Evolutionary conservation across 1,139 yeast species (phyloP), one percentile per base, ranked within the genome.

Genomic region (Pichia sp.): DNA sequence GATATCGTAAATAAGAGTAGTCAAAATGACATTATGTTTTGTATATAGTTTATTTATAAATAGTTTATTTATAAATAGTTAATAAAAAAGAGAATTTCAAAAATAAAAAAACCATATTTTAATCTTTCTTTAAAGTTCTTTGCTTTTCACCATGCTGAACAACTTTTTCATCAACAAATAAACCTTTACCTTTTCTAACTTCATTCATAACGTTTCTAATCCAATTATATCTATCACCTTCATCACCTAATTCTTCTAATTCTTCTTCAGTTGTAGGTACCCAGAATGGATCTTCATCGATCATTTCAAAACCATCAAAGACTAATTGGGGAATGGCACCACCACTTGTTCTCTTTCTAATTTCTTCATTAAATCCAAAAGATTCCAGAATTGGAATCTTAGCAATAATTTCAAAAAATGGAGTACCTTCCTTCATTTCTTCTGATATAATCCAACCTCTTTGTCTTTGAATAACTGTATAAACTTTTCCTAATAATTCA

Each of bases 201-300:
- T 70, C 71, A 54, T 87, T 88, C 84, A 92, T 85, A 63, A 92
- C 92, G 59, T 75, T 73, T 63, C 95, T 76, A 0, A 97, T 97
- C 51, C 89, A 72, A 61, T 92, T 92, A 59, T 89, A 97, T 59
- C 87, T 77, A 59, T 94, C 98, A 0, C 97, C 96, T 57, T 79
- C 77, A 56, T 88, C 96, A 27, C 98, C 99, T 43, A 87, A 71
- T 52, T 89, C 95, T 63, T 92, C 98, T 44, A 92, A 68, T 63
- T 94, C 98, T 64, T 89, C 97, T 59, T 87, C 97, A 0, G 98
- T 94, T 7, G 92, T 87, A n/a, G 99, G 98, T 13, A 92, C 96
- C 99, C 99, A 94, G 73, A 85, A 94, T 38, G 99, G 99, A 69
- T 94, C 97, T 56, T 85, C 79, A 53, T 88, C 95, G 45, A 90